Evolutionary conservation across 371 early-diverging fungal genomes (phyloP).

Genomic region (Quaeritorhiza haematococci): DNA sequence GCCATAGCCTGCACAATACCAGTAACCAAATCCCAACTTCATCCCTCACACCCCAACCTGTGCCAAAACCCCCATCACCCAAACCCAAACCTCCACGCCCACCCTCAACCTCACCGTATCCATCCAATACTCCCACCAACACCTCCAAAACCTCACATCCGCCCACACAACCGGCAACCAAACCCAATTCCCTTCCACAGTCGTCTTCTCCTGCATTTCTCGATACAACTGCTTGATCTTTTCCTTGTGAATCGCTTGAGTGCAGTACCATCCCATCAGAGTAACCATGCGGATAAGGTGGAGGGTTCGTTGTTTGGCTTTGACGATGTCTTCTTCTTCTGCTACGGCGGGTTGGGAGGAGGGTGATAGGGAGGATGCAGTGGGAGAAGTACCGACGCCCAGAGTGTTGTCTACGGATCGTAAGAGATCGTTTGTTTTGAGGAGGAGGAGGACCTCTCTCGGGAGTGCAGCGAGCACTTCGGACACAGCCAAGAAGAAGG

Average conservation of each 20-base stretch:
- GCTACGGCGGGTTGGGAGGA: background rate
- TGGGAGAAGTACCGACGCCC: conserved; percentile 16
- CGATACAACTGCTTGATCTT: too few relatives aligned
- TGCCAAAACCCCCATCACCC: too few relatives aligned
- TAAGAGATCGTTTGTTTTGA: conserved; percentile 87
- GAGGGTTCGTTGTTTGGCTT: conserved; percentile 1
- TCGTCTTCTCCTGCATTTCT: too few relatives aligned
- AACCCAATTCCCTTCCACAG: too few relatives aligned
- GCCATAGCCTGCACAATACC: too few relatives aligned
- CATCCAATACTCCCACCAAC: too few relatives aligned
- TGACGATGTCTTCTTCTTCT: background rate
- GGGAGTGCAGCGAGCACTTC: conserved; percentile 75
- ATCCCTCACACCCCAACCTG: too few relatives aligned
- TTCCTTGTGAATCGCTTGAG: background rate
- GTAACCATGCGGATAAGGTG: conserved; percentile 28
- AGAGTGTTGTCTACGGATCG: conserved; percentile 45
- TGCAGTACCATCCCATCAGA: conserved; percentile 28
- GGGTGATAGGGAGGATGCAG: background rate
- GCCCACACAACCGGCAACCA: too few relatives aligned
- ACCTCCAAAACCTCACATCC: too few relatives aligned
- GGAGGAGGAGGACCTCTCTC: conserved; percentile 68
- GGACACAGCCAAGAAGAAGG: conserved; percentile 64
- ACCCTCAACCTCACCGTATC: too few relatives aligned
- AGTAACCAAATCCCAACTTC: too few relatives aligned
- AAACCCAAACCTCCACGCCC: too few relatives aligned